A percentile compares a stretch with the other conserved stretches of the same genome.
Evolutionary conservation across 805 yeast species (phyloP).

Genomic region (Priceomyces castillae): DNA sequence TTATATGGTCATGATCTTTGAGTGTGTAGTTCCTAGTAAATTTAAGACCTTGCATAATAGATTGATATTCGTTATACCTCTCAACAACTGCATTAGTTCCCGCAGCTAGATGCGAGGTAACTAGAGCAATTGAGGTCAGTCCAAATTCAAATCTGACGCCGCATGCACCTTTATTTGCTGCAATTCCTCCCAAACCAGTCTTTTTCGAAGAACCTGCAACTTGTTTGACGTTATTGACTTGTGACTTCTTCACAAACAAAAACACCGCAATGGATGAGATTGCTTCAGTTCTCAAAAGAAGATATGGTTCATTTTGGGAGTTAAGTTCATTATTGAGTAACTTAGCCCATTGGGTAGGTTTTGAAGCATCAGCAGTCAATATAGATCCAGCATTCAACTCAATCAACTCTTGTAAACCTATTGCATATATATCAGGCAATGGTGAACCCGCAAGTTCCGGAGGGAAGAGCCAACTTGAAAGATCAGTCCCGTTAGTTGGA

Average conservation of each 20-base stretch:
- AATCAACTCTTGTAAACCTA: slow-evolving; percentile 92
- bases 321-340: slow-evolving; percentile 63
- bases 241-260: slow-evolving; percentile 51
- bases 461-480: slow-evolving; percentile 83
- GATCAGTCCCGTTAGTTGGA: slow-evolving; percentile 50
- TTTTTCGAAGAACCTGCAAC: slow-evolving; percentile 95
- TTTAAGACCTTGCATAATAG: slow-evolving; percentile 70
- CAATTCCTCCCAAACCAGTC: slow-evolving; percentile 94
- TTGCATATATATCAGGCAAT: slow-evolving; percentile 76
- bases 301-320: slow-evolving; percentile 41
- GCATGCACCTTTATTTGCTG: slow-evolving; percentile 96
- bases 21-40: slow-evolving; percentile 73
- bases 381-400: slow-evolving; percentile 92
- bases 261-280: slow-evolving; percentile 67
- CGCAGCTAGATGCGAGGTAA: slow-evolving; percentile 93
- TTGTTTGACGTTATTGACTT: slow-evolving; percentile 52
- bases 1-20: slow-evolving; percentile 74
- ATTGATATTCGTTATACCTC: slow-evolving; percentile 78
- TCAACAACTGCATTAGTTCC: slow-evolving; percentile 81
- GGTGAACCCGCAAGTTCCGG: slow-evolving; percentile 34
- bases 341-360: slow-evolving; percentile 76
- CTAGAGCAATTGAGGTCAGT: slow-evolving; percentile 73
- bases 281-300: slow-evolving; percentile 71
- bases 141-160: slow-evolving; percentile 87
- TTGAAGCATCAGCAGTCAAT: slow-evolving; percentile 77